Evolutionary conservation across 768 basidiomycete genomes (phyloP).

Genomic region (Pseudohyphozyma bogoriensis): DNA sequence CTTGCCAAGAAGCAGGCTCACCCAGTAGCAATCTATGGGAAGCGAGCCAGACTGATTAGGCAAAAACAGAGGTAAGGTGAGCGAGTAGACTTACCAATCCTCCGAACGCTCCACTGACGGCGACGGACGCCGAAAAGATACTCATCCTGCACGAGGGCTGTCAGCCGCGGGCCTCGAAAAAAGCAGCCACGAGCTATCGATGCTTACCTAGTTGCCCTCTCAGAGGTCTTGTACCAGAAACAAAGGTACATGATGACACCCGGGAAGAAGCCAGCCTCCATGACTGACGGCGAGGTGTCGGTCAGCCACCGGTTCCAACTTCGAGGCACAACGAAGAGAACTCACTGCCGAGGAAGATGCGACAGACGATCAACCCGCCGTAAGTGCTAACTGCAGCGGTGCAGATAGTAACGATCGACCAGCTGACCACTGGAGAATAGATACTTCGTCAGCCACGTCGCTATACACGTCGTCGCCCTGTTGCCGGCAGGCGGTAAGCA

Average conservation of each 20-base stretch:
- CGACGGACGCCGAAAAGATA: conserved; percentile 15
- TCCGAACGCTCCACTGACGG: conserved; percentile 3
- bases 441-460: not conserved
- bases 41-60: not conserved
- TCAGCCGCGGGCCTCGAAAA: no score
- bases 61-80: not conserved
- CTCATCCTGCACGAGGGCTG: no score
- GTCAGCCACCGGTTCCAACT: no score
- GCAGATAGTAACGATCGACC: conserved; percentile 18
- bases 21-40: no score
- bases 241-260: conserved; percentile 5
- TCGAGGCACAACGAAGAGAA: no score
- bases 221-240: conserved; percentile 19
- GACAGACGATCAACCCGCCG: conserved; percentile 4
- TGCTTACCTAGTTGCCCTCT: conserved; percentile 13
- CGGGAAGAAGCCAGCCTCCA: conserved; percentile 9
- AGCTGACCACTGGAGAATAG: conserved; percentile 1
- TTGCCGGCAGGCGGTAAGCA: no score
- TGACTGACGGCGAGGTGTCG: no score
- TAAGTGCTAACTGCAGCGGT: conserved; percentile 9
- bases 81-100: not conserved
- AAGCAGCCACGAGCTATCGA: not conserved
- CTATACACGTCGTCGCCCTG: no score
- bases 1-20: no score
- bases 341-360: conserved; percentile 7